Percentiles rank a stretch among this genome's conserved stretches.
These are phyloP conservation scores for Macrophomina phaseolina DNA, from an alignment of 2,329 filamentous ascomycete species.

Conservation along the genomic window DNA sequence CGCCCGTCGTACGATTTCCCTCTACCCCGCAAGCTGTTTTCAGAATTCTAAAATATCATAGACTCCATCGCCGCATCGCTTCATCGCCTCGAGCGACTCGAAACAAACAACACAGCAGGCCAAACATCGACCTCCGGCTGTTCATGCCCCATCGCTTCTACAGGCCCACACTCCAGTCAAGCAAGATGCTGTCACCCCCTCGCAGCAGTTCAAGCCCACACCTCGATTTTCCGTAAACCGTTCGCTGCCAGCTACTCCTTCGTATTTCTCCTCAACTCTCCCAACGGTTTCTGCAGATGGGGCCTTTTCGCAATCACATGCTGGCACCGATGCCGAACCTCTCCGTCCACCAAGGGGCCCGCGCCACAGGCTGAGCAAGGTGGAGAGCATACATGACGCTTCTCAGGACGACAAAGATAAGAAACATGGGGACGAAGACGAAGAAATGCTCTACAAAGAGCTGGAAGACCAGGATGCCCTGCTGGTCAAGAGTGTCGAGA, in stretches of 20 bases:
- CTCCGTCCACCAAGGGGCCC: conserved; percentile 11
- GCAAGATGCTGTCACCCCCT: conserved; percentile 13
- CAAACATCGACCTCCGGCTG: background rate
- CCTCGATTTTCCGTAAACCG: conserved; percentile 41
- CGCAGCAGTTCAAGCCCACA: conserved; percentile 36
- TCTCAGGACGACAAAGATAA: conserved; percentile 32
- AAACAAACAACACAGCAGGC: background rate
- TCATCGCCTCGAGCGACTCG: background rate
- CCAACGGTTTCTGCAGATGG: conserved; percentile 20
- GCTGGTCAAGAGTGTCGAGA: conserved; percentile 8
- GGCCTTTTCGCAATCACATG: background rate
- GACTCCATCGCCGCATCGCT: conserved; percentile 20
- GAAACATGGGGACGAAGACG: conserved; percentile 31
- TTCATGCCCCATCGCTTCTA: background rate
- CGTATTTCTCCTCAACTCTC: background rate
- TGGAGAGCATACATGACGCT: conserved; percentile 43
- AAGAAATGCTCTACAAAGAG: conserved; percentile 38
- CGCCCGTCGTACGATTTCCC: background rate
- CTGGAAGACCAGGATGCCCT: background rate
- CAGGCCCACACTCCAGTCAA: background rate
- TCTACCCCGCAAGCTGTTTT: background rate
- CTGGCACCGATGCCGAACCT: background rate
- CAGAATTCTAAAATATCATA: background rate
- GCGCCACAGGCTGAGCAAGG: conserved; percentile 34
- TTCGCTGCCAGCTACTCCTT: background rate